Evolutionary conservation across 2,329 filamentous ascomycete genomes (phyloP).

Genomic region (Xylariaceae sp.): DNA sequence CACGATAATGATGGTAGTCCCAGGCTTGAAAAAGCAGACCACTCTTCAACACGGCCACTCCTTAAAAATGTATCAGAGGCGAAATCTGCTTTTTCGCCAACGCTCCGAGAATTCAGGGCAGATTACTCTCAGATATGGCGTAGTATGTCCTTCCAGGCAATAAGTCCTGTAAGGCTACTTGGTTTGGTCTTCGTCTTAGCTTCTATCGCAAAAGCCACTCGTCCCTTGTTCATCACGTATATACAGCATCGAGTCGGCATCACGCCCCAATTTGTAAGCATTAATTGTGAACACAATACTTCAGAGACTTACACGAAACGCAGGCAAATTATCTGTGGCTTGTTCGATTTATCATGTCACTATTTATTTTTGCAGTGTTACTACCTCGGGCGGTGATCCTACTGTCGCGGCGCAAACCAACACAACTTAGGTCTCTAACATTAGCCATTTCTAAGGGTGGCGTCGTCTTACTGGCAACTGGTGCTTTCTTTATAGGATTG

Average conservation of each 20-base stretch:
- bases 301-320: background rate
- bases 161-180: background rate
- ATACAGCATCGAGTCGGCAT: slow-evolving; percentile 13
- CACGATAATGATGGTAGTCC: background rate
- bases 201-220: slow-evolving; percentile 13
- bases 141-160: background rate
- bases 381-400: slow-evolving; percentile 3
- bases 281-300: background rate
- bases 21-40: background rate
- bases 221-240: slow-evolving; percentile 13
- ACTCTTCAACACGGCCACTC: slow-evolving; percentile 4
- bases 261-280: background rate
- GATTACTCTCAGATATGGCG: background rate
- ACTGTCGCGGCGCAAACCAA: background rate
- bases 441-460: slow-evolving; percentile 2
- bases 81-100: background rate
- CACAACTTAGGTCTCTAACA: background rate
- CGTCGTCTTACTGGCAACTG: background rate
- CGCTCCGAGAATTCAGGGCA: background rate
- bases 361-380: slow-evolving; percentile 2
- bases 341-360: slow-evolving; percentile 9
- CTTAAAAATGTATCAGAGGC: background rate
- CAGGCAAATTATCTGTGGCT: slow-evolving; percentile 14
- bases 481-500: slow-evolving; percentile 10
- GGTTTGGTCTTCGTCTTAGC: slow-evolving; percentile 7